These are phyloP conservation scores for Apiosordaria backusii DNA, from an alignment of 495 filamentous ascomycete genomes.

Conservation along the genomic window DNA sequence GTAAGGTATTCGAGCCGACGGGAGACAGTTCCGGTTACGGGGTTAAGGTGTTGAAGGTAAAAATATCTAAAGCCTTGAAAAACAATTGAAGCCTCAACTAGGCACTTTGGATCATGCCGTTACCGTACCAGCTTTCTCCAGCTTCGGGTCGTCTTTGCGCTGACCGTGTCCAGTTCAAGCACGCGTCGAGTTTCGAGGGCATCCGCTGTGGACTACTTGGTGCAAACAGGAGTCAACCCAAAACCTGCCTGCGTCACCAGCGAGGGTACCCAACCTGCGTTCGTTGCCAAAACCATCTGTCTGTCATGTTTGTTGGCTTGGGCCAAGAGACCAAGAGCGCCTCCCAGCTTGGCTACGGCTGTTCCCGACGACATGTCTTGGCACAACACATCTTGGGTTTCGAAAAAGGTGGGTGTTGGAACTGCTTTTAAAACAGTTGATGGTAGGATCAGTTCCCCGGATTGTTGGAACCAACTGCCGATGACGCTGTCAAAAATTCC, in stretches of 20 bases:
- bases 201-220: no score
- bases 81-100: background rate
- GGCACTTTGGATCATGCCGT: background rate
- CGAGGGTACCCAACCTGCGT: no score
- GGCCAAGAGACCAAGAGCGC: conserved; percentile 1
- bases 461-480: background rate
- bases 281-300: no score
- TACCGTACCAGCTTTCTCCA: no score
- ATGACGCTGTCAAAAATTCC: background rate
- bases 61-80: background rate
- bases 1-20: no score
- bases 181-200: no score
- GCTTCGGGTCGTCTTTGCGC: no score
- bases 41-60: background rate
- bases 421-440: background rate
- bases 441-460: background rate
- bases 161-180: no score
- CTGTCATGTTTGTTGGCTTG: no score
- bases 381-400: background rate
- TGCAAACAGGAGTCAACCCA: no score
- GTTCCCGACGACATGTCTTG: conserved; percentile 10
- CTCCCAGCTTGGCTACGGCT: conserved; percentile 4
- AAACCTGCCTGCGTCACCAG: no score
- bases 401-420: background rate
- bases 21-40: no score